Base-by-base conservation (phyloP, 441 rosid genomes). In the Bruguiera hainesii region DNA sequence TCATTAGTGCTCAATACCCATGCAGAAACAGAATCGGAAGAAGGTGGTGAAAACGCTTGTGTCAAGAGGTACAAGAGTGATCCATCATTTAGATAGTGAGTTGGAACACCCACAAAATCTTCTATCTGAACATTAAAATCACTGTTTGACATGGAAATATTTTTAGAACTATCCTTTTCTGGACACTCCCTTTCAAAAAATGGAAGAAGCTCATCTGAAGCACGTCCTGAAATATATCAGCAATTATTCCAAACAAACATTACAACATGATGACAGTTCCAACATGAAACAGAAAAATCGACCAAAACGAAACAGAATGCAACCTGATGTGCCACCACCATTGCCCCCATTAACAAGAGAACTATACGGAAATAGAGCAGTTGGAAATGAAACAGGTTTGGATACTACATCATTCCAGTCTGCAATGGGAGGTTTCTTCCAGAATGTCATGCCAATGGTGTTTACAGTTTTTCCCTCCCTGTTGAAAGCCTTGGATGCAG, bases 71-170 rank as follows among this genome's bases (percentile, higher is more conserved):
- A 90, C 78, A 92, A 71, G 63, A 63, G 64, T 52, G 97, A 90
- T 60, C 97, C 92, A 69, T 92, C 93, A 76, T 85, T 89, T 74
- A 81, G 84, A 85, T 82, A 83, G 81, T 83, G 85, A 72, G 84
- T 73, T 50, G 95, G 95, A 51, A 89, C 82, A 69, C 89, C 91
- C 66, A 77, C 62, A 18, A 76, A 39, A 76, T 78, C 79, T 84
- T 84, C 76, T 68, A 74, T 76, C 71, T 30, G 66, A 78, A 57
- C 68, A 69, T 68, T 64, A 63, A 60, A 70, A 52, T 66, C 69
- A 31, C 23, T 65, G 56, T 67, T 70, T 8, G 50, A 67, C 26
- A 61, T 57, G 61, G 65, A 23, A 53, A 66, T 68, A 48, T 65
- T 74, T 71, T 69, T 72, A 72, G 68, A 57, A 35, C 60, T 83